phyloP scores from a whole-genome alignment of 2,329 filamentous ascomycete species.

The Dactylellina drechsleri region DNA sequence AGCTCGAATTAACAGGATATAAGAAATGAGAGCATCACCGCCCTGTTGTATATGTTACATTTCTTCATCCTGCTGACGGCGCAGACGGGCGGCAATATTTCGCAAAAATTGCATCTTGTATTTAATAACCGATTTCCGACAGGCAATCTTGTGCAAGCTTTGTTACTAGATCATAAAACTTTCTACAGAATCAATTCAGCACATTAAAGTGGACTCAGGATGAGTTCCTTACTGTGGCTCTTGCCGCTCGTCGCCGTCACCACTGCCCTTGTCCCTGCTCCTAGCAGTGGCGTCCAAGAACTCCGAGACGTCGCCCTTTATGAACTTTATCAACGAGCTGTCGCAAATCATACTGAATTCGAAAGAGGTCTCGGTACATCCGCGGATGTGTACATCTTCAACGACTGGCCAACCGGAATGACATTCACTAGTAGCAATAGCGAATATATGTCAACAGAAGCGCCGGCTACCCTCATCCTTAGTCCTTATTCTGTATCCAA shows the following conservation, averaged over 20 bases:
- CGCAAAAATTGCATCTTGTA: no score
- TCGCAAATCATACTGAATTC: conserved; percentile 2
- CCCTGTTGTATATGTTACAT: neutral
- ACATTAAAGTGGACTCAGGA: neutral
- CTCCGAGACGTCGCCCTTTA: conserved; percentile 5
- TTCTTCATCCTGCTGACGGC: neutral
- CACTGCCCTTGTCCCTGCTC: conserved; percentile 28
- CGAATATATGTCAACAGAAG: conserved; percentile 30
- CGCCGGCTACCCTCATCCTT: conserved; percentile 14
- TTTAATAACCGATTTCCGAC: no score
- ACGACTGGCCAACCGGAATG: conserved; percentile 39
- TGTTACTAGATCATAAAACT: no score
- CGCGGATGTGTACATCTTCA: conserved; percentile 49
- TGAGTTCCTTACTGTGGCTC: conserved; percentile 9
- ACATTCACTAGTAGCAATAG: conserved; percentile 10
- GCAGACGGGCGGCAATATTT: no score
- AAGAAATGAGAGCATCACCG: neutral
- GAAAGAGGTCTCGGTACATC: conserved; percentile 41
- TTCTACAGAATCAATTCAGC: neutral
- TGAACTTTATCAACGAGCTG: conserved; percentile 10
- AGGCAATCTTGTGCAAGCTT: no score
- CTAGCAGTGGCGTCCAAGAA: conserved; percentile 4
- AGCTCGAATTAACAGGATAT: neutral
- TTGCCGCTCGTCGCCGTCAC: conserved; percentile 8
- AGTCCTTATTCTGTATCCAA: conserved; percentile 14